Evolutionary conservation across 371 early-diverging fungal genomes (phyloP).

Genomic region (Mortierella sp.): DNA sequence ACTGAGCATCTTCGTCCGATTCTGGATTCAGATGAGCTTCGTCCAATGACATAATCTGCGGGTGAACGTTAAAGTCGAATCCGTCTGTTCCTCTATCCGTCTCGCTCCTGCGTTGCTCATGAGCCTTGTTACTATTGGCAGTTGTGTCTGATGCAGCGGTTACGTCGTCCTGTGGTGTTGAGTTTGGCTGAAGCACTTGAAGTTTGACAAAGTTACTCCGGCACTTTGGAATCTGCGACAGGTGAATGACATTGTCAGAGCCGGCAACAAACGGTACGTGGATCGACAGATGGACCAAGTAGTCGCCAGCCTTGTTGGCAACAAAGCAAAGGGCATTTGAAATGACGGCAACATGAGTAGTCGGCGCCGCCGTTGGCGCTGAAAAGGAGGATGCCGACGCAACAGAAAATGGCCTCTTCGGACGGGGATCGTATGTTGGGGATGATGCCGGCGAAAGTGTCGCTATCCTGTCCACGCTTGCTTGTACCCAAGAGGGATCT

Average conservation of each 20-base stretch:
- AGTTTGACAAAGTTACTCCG: constrained; percentile 48
- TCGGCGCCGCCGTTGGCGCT: constrained; percentile 12
- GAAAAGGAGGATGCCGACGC: constrained; percentile 28
- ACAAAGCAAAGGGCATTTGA: constrained; percentile 49
- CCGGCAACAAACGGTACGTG: constrained; percentile 26
- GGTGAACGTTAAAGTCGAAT: constrained; percentile 47
- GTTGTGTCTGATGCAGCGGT: not conserved
- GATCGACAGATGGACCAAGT: constrained; percentile 35
- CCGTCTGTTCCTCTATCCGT: not conserved
- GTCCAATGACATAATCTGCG: constrained; percentile 32
- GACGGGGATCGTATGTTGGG: constrained; percentile 29
- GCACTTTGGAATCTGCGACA: constrained; percentile 48
- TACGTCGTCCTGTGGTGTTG: not conserved
- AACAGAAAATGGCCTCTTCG: constrained; percentile 34
- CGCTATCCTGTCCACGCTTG: constrained; percentile 31
- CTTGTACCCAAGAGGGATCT: constrained; percentile 32
- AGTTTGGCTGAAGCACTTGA: not conserved
- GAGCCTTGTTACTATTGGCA: not conserved
- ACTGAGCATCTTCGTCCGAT: constrained; percentile 53
- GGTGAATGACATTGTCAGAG: constrained; percentile 30
- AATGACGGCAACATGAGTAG: constrained; percentile 45
- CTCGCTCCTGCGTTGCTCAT: not conserved
- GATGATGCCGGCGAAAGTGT: constrained; percentile 38
- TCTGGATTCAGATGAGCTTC: constrained; percentile 48
- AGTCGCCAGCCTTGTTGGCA: constrained; percentile 51